Evolutionary conservation across 2,329 filamentous ascomycete species (phyloP).

Genomic region (Didymellaceae sp.): DNA sequence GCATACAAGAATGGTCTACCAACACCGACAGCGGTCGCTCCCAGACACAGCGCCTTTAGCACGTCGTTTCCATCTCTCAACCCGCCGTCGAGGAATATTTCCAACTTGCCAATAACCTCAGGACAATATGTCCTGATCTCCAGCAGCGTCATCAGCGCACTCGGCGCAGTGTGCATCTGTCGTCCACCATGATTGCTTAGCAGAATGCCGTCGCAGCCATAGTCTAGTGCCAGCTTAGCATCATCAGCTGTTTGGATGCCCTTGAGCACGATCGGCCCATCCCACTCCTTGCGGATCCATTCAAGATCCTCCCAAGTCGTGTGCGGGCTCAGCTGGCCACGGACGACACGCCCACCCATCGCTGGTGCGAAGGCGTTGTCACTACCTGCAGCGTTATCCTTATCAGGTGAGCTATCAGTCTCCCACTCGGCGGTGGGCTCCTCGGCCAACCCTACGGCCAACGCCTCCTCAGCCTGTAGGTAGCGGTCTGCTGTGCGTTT

Average conservation of each 20-base stretch:
- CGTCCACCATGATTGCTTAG: constrained; percentile 62
- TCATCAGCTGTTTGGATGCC: constrained; percentile 55
- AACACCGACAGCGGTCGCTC: constrained; percentile 49
- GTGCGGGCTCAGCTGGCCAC: constrained; percentile 50
- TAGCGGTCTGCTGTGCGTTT: constrained; percentile 46
- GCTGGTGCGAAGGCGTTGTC: constrained; percentile 63
- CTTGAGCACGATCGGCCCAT: constrained; percentile 54
- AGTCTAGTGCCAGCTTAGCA: constrained; percentile 53
- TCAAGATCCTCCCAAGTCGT: constrained; percentile 58
- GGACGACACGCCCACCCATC: constrained; percentile 58
- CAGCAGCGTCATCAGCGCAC: constrained; percentile 46
- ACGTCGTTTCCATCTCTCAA: constrained; percentile 49
- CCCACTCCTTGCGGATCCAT: constrained; percentile 52
- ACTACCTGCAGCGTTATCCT: constrained; percentile 50
- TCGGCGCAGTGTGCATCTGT: constrained; percentile 55
- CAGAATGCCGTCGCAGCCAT: constrained; percentile 56
- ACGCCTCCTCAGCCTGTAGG: constrained; percentile 56
- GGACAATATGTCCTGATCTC: constrained; percentile 49
- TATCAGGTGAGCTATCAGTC: constrained; percentile 24
- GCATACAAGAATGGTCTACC: constrained; percentile 49
- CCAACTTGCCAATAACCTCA: constrained; percentile 44
- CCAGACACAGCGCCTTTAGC: constrained; percentile 49
- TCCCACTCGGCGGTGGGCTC: constrained; percentile 59
- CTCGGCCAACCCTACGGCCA: constrained; percentile 59
- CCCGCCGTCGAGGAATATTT: constrained; percentile 49